Conservation (phyloP, 2,329 filamentous ascomycete species). For the Zarea fungicola region DNA sequence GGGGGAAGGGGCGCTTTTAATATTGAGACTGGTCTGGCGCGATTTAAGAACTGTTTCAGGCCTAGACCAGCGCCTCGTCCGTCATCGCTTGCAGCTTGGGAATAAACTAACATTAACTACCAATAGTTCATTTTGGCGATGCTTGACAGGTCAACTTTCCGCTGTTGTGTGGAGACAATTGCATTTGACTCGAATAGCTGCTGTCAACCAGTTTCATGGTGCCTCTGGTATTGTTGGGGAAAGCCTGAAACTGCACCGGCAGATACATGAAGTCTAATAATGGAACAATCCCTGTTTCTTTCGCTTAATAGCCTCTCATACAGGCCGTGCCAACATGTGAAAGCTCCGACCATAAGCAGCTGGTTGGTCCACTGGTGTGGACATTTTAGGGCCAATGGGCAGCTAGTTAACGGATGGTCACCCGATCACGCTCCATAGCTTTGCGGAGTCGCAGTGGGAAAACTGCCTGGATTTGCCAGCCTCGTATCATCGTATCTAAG, state of each 20-base stretch:
- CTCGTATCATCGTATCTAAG: too few relatives aligned
- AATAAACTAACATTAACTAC: not conserved
- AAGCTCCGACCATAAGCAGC: not conserved
- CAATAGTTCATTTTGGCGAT: too few relatives aligned
- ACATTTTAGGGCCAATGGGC: constrained; percentile 5
- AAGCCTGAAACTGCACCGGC: too few relatives aligned
- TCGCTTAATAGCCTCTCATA: too few relatives aligned
- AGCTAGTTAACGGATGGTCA: constrained; percentile 1
- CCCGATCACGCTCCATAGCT: not conserved
- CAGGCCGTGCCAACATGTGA: constrained; percentile 2
- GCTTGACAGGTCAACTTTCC: not conserved
- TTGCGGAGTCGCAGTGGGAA: not conserved
- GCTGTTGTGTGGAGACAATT: not conserved
- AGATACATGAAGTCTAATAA: too few relatives aligned
- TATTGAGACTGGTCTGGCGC: not conserved
- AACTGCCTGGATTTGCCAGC: too few relatives aligned
- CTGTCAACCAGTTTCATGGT: too few relatives aligned
- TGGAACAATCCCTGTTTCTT: too few relatives aligned
- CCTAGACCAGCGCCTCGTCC: not conserved
- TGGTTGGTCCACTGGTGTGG: not conserved
- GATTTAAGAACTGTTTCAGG: constrained; percentile 4
- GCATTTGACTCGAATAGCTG: too few relatives aligned
- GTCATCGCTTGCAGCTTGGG: not conserved
- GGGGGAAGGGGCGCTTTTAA: constrained; percentile 1
- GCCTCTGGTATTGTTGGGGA: too few relatives aligned